A percentile compares a stretch with the other conserved stretches of the same genome.
phyloP scores from a whole-genome alignment of 306 rosid species.

The Acmispon strigosus region DNA sequence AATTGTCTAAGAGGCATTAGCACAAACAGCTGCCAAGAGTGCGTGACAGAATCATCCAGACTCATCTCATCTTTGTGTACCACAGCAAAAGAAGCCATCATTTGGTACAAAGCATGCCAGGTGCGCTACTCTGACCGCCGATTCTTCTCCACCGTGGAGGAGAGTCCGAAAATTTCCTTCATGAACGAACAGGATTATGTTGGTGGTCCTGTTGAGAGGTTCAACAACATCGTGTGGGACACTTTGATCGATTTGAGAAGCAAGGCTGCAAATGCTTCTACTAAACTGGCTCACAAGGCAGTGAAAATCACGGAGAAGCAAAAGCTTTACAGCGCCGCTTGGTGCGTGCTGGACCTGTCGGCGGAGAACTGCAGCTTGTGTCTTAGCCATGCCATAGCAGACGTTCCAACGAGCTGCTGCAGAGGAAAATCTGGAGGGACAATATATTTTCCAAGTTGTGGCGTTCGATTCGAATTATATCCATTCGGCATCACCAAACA shows the following conservation, averaged over 20 bases:
- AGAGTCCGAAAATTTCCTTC: not conserved
- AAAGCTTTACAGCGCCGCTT: not conserved
- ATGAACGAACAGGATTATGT: not conserved
- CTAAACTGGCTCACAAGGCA: not conserved
- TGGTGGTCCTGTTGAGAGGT: not conserved
- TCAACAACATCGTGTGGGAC: not conserved
- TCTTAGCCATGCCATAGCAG: slow-evolving; percentile 10
- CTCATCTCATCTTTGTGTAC: not conserved
- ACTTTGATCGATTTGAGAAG: not conserved
- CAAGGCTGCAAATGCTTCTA: not conserved
- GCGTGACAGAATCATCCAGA: not conserved
- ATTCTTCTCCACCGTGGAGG: not conserved
- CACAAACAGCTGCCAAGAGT: not conserved
- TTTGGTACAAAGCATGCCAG: not conserved
- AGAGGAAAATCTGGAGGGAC: slow-evolving; percentile 13
- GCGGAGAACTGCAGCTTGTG: slow-evolving; percentile 7
- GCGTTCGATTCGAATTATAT: not conserved
- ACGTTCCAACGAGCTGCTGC: slow-evolving; percentile 1
- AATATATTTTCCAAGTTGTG: slow-evolving; percentile 13
- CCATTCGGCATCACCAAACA: not conserved
- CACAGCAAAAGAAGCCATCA: not conserved
- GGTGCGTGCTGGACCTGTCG: not conserved
- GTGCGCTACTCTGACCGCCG: not conserved
- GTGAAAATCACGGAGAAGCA: not conserved
- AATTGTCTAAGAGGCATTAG: not conserved